Percentiles rank a stretch among this genome's conserved stretches.
Evolutionary conservation across 768 basidiomycete genomes (phyloP).

Genomic region (Pisolithus sp.): DNA sequence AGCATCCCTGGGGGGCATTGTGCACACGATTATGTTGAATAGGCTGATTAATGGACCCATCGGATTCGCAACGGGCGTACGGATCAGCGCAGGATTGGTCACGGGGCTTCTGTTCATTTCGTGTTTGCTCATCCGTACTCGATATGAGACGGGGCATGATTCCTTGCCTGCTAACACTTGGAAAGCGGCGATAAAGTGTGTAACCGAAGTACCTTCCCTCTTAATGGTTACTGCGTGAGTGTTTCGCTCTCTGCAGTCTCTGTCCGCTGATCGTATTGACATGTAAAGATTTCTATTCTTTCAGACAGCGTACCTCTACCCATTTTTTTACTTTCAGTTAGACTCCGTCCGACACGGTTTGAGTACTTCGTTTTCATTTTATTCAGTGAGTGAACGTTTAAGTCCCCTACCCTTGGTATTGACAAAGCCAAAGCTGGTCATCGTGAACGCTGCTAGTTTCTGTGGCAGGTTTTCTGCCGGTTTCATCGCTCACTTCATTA

Average conservation of each 20-base stretch:
- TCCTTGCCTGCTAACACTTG: conserved; percentile 6
- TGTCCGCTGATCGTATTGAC: background rate
- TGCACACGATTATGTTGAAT: conserved; percentile 61
- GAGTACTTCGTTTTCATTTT: conserved; percentile 42
- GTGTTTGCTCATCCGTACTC: conserved; percentile 32
- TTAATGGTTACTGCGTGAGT: conserved; percentile 20
- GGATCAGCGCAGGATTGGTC: conserved; percentile 35
- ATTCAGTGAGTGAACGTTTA: conserved; percentile 33
- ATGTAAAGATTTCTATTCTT: conserved; percentile 22
- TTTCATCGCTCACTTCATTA: conserved; percentile 32
- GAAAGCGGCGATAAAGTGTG: conserved; percentile 17
- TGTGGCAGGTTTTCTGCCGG: conserved; percentile 42
- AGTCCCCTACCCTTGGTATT: background rate
- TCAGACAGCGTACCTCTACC: conserved; percentile 40
- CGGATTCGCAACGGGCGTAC: conserved; percentile 39
- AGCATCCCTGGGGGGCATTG: conserved; percentile 46
- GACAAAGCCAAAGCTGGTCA: conserved; percentile 34
- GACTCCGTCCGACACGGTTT: conserved; percentile 47
- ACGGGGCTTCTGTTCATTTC: conserved; percentile 32
- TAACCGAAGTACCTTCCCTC: conserved; percentile 18
- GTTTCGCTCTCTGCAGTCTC: background rate
- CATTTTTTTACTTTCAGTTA: conserved; percentile 55
- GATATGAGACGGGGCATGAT: conserved; percentile 11
- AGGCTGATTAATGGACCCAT: conserved; percentile 32
- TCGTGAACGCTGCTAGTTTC: conserved; percentile 46